Conservation (phyloP, 2,329 filamentous ascomycete genomes). For the Cercospora sp. region DNA sequence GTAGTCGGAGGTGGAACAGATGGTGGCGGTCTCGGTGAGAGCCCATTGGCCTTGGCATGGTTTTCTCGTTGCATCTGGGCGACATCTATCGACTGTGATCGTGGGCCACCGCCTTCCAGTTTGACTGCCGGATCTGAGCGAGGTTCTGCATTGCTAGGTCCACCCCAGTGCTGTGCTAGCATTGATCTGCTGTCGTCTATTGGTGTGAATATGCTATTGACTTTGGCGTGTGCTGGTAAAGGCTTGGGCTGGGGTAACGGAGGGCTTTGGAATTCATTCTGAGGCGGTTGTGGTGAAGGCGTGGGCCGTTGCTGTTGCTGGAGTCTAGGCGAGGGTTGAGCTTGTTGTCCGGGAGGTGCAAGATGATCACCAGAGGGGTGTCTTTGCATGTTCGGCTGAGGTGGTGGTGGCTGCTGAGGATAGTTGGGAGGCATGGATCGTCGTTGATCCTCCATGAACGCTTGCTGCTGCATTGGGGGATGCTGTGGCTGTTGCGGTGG, state of each 20-base stretch:
- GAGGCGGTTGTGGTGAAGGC: constrained; percentile 54
- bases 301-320: constrained; percentile 40
- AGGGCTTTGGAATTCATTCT: constrained; percentile 53
- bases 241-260: constrained; percentile 66
- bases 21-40: constrained; percentile 59
- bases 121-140: constrained; percentile 49
- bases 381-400: constrained; percentile 55
- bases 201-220: constrained; percentile 93
- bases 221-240: constrained; percentile 59
- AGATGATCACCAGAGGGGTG: constrained; percentile 30
- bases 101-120: constrained; percentile 46
- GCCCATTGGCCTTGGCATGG: constrained; percentile 42
- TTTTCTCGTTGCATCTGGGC: constrained; percentile 55
- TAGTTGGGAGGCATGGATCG: constrained; percentile 72
- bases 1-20: constrained; percentile 38
- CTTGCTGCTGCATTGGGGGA: constrained; percentile 63
- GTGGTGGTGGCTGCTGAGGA: constrained; percentile 54
- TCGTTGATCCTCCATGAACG: constrained; percentile 75
- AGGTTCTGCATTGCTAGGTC: constrained; percentile 54
- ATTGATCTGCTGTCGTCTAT: constrained; percentile 92
- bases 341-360: constrained; percentile 39
- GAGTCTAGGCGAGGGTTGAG: constrained; percentile 31
- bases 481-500: constrained; percentile 35
- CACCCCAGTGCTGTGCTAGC: constrained; percentile 72
- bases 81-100: constrained; percentile 67